Evolutionary conservation across 78 protist species (phyloP), one percentile per base, ranked within the genome.

Genomic region (Fonticula alba): DNA sequence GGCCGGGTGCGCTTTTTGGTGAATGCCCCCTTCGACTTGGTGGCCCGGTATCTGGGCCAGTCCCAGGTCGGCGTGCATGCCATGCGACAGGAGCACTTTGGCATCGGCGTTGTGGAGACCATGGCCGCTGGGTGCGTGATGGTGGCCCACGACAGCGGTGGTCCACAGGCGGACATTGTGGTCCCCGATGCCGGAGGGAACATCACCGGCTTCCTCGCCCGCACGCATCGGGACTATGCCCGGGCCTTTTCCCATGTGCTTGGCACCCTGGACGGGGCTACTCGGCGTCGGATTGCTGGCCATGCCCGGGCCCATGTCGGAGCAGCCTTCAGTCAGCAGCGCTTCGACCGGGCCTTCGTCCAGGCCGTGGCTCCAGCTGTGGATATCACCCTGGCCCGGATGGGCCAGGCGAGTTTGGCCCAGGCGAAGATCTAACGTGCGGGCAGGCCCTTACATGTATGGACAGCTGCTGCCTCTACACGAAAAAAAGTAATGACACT

Each of bases 21-120:
- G 11, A 69, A 73, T 15, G 71, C 24, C 1, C 20, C 69, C n/a
- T 36, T 38, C 6, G 29, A 7, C 27, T 76, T 70, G 36, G 64
- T 74, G 54, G 26, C 0, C 27, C 62, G 1, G 0, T 11, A 0
- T 15, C 56, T 68, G 22, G 47, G 41, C 20, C 20, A 38, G 20
- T 36, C 73, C 24, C 1, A 5, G 36, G 71, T 56, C 15, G 94
- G 94, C 14, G 35, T 88, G 62, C 94, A 88, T 76, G 76, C 87
- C 6, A 88, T 88, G 94, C 32, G 78, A 73, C 49, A 82, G 47
- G 94, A 88, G 59, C 94, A 88, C 55, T 85, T 85, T 43, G 91
- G 91, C 60, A 85, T 85, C 33, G 69, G 76, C 31, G 74, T 85
- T 0, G 86, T 82, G 2, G 91, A 85, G 66, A 51, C 47, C 37